Percentiles rank a stretch among this genome's conserved stretches.
Conservation (phyloP, 768 basidiomycete genomes). For the Cyclocybe cylindracea region DNA sequence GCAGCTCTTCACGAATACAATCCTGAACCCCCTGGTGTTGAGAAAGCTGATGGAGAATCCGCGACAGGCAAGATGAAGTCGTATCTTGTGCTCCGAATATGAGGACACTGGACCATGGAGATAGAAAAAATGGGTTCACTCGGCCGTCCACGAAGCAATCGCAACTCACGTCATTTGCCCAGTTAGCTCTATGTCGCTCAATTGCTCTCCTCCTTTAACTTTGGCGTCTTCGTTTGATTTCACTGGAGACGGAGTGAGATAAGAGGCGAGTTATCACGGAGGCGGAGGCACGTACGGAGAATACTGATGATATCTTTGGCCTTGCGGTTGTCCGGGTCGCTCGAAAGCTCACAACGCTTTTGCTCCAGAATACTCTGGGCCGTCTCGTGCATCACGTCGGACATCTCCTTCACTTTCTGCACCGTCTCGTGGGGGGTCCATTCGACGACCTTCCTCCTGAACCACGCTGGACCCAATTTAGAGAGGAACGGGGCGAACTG, state of each 20-base stretch:
- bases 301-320: conserved; percentile 53
- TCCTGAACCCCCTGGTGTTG: conserved; percentile 39
- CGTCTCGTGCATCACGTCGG: conserved; percentile 48
- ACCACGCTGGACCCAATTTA: conserved; percentile 39
- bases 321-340: conserved; percentile 19
- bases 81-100: conserved; percentile 55
- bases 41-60: conserved; percentile 41
- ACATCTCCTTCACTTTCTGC: conserved; percentile 43
- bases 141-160: neutral
- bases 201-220: conserved; percentile 27
- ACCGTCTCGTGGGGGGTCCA: conserved; percentile 37
- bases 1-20: conserved; percentile 37
- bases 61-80: conserved; percentile 44
- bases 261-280: neutral
- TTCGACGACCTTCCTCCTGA: conserved; percentile 46
- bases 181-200: conserved; percentile 44
- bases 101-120: conserved; percentile 33
- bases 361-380: conserved; percentile 40
- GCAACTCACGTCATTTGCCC: conserved; percentile 49
- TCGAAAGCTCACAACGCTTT: conserved; percentile 31
- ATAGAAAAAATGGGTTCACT: neutral
- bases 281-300: conserved; percentile 35
- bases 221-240: conserved; percentile 37
- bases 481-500: conserved; percentile 47
- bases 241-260: conserved; percentile 4